Evolutionary conservation across 2,329 filamentous ascomycete species (phyloP).

Genomic region (Catunica adiposa): DNA sequence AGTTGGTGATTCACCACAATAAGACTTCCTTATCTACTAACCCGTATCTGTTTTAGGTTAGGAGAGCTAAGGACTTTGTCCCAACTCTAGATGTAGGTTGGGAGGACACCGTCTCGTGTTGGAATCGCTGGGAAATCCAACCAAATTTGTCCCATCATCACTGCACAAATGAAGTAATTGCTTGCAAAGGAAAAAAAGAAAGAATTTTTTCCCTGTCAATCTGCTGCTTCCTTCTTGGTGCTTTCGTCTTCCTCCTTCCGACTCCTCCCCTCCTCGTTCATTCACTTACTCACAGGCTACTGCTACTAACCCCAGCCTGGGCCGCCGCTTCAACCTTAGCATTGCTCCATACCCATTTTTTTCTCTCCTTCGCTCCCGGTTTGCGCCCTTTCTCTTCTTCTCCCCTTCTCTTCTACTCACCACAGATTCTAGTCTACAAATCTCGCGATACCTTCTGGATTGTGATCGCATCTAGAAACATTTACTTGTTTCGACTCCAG

Average conservation of each 20-base stretch:
- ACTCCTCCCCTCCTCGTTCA: background rate
- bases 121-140: background rate
- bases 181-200: background rate
- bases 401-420: conserved; percentile 1
- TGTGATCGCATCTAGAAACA: background rate
- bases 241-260: background rate
- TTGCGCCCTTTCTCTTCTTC: background rate
- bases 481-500: background rate
- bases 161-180: background rate
- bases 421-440: conserved; percentile 5
- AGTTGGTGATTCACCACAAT: background rate
- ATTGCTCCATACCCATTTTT: conserved; percentile 1
- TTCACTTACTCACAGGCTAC: background rate
- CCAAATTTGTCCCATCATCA: background rate
- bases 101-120: too few species aligned
- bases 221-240: background rate
- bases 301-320: too few species aligned
- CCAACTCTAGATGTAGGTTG: background rate
- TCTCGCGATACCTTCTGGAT: background rate
- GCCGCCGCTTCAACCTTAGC: background rate
- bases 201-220: conserved; percentile 6
- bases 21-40: background rate
- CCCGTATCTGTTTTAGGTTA: background rate
- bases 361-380: background rate
- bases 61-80: background rate